Evolutionary conservation across 148 eudicot genomes (phyloP).

Genomic region (Limonium bicolor): DNA sequence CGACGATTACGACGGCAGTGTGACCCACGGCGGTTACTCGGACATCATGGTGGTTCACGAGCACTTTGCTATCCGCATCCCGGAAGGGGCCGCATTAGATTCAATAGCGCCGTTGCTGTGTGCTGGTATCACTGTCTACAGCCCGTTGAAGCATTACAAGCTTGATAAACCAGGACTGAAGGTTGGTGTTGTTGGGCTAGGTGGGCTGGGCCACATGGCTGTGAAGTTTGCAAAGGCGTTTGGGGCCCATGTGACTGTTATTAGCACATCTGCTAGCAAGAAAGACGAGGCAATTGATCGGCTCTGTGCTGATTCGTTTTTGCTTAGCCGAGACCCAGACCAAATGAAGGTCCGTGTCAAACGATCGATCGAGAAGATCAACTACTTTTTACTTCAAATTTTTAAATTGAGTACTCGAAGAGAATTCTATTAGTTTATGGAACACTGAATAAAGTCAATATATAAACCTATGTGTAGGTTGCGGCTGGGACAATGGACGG

Average conservation of each 20-base stretch:
- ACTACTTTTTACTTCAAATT: too few species aligned
- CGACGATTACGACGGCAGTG: slow-evolving; percentile 87
- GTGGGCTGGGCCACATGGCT: slow-evolving; percentile 82
- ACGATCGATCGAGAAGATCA: too few species aligned
- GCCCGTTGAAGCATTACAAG: slow-evolving; percentile 52
- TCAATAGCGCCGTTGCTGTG: slow-evolving; percentile 79
- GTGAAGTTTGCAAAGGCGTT: slow-evolving; percentile 84
- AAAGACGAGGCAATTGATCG: slow-evolving; percentile 48
- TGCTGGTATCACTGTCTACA: slow-evolving; percentile 71
- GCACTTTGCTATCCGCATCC: slow-evolving; percentile 68
- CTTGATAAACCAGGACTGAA: slow-evolving; percentile 34
- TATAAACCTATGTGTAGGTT: slow-evolving; percentile 18
- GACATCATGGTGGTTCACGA: slow-evolving; percentile 62
- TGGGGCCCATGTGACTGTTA: slow-evolving; percentile 73
- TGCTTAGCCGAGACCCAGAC: slow-evolving; percentile 37
- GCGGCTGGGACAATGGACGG: slow-evolving; percentile 49
- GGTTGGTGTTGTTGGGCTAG: slow-evolving; percentile 70
- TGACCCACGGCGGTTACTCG: slow-evolving; percentile 95
- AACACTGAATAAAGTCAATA: background rate
- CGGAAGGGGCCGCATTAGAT: slow-evolving; percentile 60
- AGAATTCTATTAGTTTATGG: too few species aligned
- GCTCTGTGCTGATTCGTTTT: slow-evolving; percentile 64
- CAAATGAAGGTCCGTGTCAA: slow-evolving; percentile 73
- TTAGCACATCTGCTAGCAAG: slow-evolving; percentile 83
- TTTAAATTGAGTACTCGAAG: too few species aligned